Evolutionary conservation across 352 stramenopile genomes (phyloP).

Genomic region (Detonula confervacea): DNA sequence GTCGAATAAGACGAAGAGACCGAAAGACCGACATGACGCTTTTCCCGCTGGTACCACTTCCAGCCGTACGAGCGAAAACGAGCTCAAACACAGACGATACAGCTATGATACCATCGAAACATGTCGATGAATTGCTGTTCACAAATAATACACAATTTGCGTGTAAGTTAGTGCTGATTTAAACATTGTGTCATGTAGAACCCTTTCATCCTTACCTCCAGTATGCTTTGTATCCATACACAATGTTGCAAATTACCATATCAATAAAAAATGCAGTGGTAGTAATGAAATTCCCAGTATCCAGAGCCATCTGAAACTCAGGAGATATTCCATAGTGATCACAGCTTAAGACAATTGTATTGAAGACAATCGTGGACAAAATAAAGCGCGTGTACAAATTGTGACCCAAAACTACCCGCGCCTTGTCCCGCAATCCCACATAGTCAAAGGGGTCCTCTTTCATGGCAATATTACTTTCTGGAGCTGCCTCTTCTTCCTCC

Average conservation of each 20-base stretch:
- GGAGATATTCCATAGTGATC: slow-evolving; percentile 88
- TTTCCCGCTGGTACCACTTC: slow-evolving; percentile 28
- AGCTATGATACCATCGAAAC: slow-evolving; percentile 65
- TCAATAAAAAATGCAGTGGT: slow-evolving; percentile 71
- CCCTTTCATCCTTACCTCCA: slow-evolving; percentile 36
- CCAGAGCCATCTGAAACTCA: slow-evolving; percentile 35
- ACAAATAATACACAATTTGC: neutral
- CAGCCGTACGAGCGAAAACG: slow-evolving; percentile 33
- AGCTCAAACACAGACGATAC: slow-evolving; percentile 54
- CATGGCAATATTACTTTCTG: neutral
- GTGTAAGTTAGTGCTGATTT: neutral
- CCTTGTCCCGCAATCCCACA: slow-evolving; percentile 6
- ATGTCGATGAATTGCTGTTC: slow-evolving; percentile 33
- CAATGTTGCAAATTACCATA: slow-evolving; percentile 65
- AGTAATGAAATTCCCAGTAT: slow-evolving; percentile 61
- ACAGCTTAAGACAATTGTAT: slow-evolving; percentile 87
- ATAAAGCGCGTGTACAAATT: slow-evolving; percentile 70
- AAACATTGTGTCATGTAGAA: slow-evolving; percentile 5
- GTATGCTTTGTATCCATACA: slow-evolving; percentile 24
- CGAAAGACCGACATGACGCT: slow-evolving; percentile 87
- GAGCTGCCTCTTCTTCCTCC: slow-evolving; percentile 24
- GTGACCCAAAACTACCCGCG: slow-evolving; percentile 69
- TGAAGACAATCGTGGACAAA: slow-evolving; percentile 83
- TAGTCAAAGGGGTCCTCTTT: neutral
- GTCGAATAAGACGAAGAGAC: slow-evolving; percentile 90